Percentiles rank a stretch among this genome's conserved stretches.
These are phyloP conservation scores for Udeniomyces megalosporus DNA, from an alignment of 768 basidiomycete genomes.

Conservation along the genomic window DNA sequence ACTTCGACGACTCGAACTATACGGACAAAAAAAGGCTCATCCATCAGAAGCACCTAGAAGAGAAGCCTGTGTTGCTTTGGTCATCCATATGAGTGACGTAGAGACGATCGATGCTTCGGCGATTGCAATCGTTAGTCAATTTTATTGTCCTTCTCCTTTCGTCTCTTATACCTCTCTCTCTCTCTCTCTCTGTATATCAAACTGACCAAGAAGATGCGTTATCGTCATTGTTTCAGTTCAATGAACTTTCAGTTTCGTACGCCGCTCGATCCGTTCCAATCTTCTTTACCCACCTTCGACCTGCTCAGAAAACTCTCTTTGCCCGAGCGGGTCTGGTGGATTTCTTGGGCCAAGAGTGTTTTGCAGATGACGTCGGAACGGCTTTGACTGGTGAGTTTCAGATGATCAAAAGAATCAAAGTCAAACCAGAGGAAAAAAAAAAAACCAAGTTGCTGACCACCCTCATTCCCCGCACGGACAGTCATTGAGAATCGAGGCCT, in stretches of 20 bases:
- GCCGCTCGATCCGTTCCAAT: slow-evolving; percentile 3
- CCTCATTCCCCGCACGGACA: too few species aligned
- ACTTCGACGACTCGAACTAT: slow-evolving; percentile 64
- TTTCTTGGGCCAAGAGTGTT: neutral
- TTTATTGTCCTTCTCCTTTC: neutral
- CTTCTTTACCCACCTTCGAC: slow-evolving; percentile 14
- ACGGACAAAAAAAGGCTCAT: slow-evolving; percentile 61
- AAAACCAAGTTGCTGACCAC: too few species aligned
- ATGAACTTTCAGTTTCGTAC: slow-evolving; percentile 7
- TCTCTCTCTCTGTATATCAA: too few species aligned
- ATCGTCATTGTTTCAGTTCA: neutral
- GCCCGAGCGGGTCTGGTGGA: neutral
- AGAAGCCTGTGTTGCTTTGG: slow-evolving; percentile 54
- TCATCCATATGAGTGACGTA: slow-evolving; percentile 65
- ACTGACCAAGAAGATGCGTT: too few species aligned
- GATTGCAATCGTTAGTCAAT: slow-evolving; percentile 50
- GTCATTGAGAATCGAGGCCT: too few species aligned
- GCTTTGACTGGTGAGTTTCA: too few species aligned
- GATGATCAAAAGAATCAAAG: too few species aligned
- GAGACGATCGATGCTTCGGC: slow-evolving; percentile 80
- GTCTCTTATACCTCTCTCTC: neutral
- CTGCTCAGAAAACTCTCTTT: slow-evolving; percentile 6
- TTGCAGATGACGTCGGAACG: neutral
- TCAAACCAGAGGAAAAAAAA: too few species aligned
- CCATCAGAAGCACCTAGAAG: slow-evolving; percentile 71